Percentiles rank a stretch among this genome's conserved stretches.
Conservation (phyloP, 208 protist species). For the Trypanosoma theileri region DNA sequence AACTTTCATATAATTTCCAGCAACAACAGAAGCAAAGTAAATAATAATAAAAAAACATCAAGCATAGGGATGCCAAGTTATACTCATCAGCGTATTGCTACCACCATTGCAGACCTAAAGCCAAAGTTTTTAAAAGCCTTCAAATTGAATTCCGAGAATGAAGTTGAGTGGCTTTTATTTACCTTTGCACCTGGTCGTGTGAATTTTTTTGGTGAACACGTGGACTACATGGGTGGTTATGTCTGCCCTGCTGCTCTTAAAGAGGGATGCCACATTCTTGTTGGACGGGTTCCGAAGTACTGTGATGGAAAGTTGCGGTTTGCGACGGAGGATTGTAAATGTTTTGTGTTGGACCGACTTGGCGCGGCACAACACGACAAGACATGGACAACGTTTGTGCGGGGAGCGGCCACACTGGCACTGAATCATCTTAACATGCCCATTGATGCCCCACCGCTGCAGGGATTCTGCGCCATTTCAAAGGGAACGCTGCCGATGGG, state of each 20-base stretch:
- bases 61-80: constrained; percentile 36
- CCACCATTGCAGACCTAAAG: constrained; percentile 47
- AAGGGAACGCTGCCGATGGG: constrained; percentile 67
- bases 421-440: constrained; percentile 40
- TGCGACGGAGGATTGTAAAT: constrained; percentile 35
- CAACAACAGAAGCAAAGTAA: constrained; percentile 1
- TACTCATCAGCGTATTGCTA: constrained; percentile 40
- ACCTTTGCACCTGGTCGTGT: constrained; percentile 72
- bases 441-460: constrained; percentile 38
- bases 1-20: background rate
- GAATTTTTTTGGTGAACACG: constrained; percentile 87
- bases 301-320: constrained; percentile 51
- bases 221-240: constrained; percentile 78
- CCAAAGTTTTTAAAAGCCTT: constrained; percentile 59
- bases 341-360: constrained; percentile 37
- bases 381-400: constrained; percentile 52
- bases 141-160: constrained; percentile 28
- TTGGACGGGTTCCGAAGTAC: constrained; percentile 38
- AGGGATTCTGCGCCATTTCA: constrained; percentile 54
- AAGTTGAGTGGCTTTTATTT: constrained; percentile 59
- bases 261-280: constrained; percentile 61
- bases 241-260: constrained; percentile 54
- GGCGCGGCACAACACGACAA: constrained; percentile 36
- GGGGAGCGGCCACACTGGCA: constrained; percentile 41
- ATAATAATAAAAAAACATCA: constrained; percentile 8